phyloP scores from a whole-genome alignment of 2,329 filamentous ascomycete genomes.

The Botrytis byssoidea region DNA sequence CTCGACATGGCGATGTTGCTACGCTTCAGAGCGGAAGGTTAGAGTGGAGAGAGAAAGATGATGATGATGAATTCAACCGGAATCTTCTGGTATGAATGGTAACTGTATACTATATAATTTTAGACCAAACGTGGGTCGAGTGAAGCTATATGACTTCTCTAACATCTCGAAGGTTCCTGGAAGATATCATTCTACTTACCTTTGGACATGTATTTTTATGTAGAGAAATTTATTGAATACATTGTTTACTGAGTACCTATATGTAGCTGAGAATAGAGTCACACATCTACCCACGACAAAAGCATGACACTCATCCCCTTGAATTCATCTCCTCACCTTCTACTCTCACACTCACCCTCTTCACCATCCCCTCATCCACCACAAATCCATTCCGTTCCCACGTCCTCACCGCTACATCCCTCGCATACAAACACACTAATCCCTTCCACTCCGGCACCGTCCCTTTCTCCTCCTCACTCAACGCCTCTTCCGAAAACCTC shows the following conservation, averaged over 20 bases:
- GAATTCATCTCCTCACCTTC: background rate
- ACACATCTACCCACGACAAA: background rate
- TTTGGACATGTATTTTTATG: background rate
- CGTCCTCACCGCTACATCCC: conserved; percentile 60
- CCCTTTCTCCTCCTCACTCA: conserved; percentile 41
- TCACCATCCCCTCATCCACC: conserved; percentile 73
- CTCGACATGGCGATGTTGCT: conserved; percentile 31
- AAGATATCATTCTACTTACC: background rate
- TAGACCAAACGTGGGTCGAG: background rate
- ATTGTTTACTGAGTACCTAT: background rate
- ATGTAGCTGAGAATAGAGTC: too few relatives aligned
- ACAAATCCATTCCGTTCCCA: conserved; percentile 75
- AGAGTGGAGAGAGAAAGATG: background rate
- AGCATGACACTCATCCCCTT: background rate
- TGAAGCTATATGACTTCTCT: background rate
- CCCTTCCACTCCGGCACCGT: conserved; percentile 65
- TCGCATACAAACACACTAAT: conserved; percentile 76
- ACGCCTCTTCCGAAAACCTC: conserved; percentile 45
- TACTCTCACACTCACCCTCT: background rate
- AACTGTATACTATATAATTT: background rate
- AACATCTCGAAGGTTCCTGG: background rate
- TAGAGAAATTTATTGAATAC: background rate
- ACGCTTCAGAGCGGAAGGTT: conserved; percentile 28
- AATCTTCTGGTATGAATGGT: background rate
- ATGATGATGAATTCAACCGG: background rate